Evolutionary conservation across 495 filamentous ascomycete species (phyloP).

Genomic region (Aspergillus asperescens): DNA sequence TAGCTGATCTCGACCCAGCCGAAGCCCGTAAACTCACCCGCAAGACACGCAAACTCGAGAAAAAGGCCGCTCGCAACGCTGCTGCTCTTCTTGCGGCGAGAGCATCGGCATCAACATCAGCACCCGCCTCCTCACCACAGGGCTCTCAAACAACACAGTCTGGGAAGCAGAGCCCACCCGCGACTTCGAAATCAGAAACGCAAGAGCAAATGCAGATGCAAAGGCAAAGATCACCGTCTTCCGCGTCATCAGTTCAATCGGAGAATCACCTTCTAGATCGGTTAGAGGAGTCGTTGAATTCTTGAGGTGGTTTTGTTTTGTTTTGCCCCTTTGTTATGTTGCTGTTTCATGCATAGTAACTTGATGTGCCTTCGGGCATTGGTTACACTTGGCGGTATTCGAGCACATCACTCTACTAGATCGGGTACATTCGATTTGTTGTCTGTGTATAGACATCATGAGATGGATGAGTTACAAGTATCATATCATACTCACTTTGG

Average conservation of each 20-base stretch:
- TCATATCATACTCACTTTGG: too few species aligned
- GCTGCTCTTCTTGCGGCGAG: neutral
- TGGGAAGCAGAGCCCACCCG: neutral
- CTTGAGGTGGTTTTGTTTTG: neutral
- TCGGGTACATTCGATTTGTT: too few species aligned
- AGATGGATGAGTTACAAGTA: too few species aligned
- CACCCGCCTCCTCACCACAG: neutral
- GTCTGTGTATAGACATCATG: too few species aligned
- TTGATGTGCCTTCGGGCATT: neutral
- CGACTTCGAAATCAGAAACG: neutral
- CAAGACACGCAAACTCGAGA: constrained; percentile 22
- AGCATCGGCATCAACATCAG: neutral
- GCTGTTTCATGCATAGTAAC: neutral
- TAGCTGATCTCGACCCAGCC: neutral
- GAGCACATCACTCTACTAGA: too few species aligned
- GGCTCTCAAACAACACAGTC: neutral
- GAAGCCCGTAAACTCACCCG: constrained; percentile 15
- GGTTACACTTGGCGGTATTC: neutral
- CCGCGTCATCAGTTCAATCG: constrained; percentile 18
- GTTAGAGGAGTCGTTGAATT: constrained; percentile 24
- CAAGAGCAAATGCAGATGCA: neutral
- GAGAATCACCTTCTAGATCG: constrained; percentile 27
- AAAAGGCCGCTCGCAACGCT: constrained; percentile 6
- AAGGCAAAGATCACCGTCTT: constrained; percentile 16
- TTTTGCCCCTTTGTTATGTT: neutral